These are phyloP conservation scores for Diplosphaera chodatii DNA, from an alignment of 139 green algal species.

Conservation along the genomic window DNA sequence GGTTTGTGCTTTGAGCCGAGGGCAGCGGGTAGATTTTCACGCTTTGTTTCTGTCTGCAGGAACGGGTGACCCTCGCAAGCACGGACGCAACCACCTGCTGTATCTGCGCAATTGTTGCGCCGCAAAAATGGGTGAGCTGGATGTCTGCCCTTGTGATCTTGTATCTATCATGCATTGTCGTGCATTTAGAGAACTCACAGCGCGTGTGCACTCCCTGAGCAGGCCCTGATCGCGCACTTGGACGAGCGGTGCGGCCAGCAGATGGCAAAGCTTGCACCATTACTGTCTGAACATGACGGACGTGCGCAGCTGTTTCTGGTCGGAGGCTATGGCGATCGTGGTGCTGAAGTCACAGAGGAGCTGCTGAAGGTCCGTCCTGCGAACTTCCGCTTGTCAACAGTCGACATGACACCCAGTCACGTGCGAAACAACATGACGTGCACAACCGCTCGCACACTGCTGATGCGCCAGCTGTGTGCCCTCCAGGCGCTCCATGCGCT, in stretches of 20 bases:
- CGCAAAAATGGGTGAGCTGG: not conserved
- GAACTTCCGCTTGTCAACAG: too few species aligned
- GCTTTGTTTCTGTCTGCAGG: not conserved
- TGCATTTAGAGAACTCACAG: too few species aligned
- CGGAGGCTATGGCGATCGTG: not conserved
- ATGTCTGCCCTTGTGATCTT: too few species aligned
- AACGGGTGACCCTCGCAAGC: not conserved
- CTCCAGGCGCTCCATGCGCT: not conserved
- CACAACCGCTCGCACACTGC: too few species aligned
- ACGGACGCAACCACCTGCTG: not conserved
- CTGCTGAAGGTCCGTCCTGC: not conserved
- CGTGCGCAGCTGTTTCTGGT: not conserved
- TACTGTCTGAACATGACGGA: not conserved
- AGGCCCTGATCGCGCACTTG: not conserved
- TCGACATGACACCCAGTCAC: too few species aligned
- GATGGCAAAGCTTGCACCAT: not conserved
- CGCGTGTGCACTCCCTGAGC: too few species aligned
- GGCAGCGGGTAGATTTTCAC: too few species aligned
- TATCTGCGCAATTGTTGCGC: not conserved
- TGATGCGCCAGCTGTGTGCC: not conserved
- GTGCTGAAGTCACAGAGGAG: not conserved
- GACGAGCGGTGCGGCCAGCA: not conserved
- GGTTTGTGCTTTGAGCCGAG: too few species aligned
- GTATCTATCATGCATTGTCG: too few species aligned
- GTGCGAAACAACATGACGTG: too few species aligned